Conservation (phyloP, 163 green algal genomes). For the Coccomyxa subellipsoidea region DNA sequence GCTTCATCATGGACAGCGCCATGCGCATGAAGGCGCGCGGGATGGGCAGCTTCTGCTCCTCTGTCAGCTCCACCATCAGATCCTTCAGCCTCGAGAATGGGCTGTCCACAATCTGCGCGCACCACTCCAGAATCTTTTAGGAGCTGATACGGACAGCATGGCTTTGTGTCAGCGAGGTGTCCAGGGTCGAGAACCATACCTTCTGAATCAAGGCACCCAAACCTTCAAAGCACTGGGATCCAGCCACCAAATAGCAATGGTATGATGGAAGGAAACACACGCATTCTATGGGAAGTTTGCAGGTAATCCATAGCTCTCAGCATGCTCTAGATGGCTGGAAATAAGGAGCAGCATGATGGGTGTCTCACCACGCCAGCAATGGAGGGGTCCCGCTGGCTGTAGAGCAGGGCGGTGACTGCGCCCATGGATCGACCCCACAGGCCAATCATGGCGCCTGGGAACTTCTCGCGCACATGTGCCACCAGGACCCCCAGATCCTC, state of each 20-base stretch:
- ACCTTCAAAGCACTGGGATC: too few species aligned
- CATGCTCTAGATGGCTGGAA: background rate
- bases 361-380: slow-evolving; percentile 70
- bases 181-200: too few species aligned
- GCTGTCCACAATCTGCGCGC: slow-evolving; percentile 71
- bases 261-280: too few species aligned
- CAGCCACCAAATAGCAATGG: too few species aligned
- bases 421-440: slow-evolving; percentile 97
- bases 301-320: too few species aligned
- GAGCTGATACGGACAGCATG: too few species aligned
- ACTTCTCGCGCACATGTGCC: slow-evolving; percentile 33
- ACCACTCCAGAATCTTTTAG: slow-evolving; percentile 65
- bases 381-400: slow-evolving; percentile 60
- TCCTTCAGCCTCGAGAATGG: slow-evolving; percentile 83
- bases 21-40: slow-evolving; percentile 48
- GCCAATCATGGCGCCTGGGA: slow-evolving; percentile 60
- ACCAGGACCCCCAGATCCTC: slow-evolving; percentile 73
- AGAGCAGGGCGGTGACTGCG: slow-evolving; percentile 90
- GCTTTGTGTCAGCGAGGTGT: too few species aligned
- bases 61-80: slow-evolving; percentile 87
- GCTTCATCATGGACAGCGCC: slow-evolving; percentile 80
- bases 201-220: too few species aligned
- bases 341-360: background rate
- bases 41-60: slow-evolving; percentile 51
- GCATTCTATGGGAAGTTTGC: too few species aligned